Percentiles rank a stretch among this genome's conserved stretches.
Evolutionary conservation across 73 alveolate species (phyloP).

Genomic region (Paramecium primaurelia): DNA sequence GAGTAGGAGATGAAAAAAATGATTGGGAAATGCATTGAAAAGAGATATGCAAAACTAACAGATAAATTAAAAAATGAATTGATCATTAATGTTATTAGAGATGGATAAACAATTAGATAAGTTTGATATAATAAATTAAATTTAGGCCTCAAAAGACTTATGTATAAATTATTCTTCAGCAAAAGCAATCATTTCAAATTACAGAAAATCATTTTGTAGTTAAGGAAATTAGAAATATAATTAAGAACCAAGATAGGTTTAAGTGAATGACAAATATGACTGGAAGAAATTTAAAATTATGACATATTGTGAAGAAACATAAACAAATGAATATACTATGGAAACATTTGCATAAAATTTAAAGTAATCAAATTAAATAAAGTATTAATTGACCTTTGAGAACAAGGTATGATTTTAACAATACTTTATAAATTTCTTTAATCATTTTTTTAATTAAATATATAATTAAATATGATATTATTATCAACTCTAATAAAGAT

Average conservation of each 20-base stretch:
- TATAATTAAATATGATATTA: background rate
- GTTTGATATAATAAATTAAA: background rate
- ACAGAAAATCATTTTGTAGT: background rate
- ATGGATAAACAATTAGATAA: background rate
- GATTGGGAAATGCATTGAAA: constrained; percentile 19
- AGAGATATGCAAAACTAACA: constrained; percentile 2
- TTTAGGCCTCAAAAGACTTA: background rate
- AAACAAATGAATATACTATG: background rate
- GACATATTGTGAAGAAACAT: background rate
- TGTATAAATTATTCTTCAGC: constrained; percentile 36
- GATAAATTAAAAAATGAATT: background rate
- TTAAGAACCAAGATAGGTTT: background rate
- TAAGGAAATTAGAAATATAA: background rate
- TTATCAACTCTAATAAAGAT: background rate
- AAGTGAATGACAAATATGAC: background rate
- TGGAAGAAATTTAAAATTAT: constrained; percentile 17
- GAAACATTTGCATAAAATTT: background rate
- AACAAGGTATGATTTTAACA: background rate
- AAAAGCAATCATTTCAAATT: background rate
- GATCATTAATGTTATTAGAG: background rate
- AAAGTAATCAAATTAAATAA: background rate
- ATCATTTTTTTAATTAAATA: background rate
- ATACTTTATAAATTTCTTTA: background rate
- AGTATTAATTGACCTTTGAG: background rate
- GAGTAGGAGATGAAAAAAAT: constrained; percentile 15